Base-by-base conservation (phyloP, 2,329 filamentous ascomycete species). In the Neonectria coccinea region DNA sequence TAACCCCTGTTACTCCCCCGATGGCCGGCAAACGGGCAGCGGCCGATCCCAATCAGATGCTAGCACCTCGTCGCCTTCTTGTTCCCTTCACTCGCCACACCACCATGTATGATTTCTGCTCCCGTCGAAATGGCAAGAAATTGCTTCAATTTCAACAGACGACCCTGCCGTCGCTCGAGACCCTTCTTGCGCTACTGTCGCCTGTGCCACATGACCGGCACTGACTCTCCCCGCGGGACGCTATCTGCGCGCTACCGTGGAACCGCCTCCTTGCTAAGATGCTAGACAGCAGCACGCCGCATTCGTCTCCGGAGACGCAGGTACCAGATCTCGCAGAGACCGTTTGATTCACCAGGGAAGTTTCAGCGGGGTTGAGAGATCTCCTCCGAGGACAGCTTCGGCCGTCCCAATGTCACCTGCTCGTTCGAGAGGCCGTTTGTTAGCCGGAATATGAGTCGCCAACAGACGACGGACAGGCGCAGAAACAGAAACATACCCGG, bases 331-430 rank as follows among this genome's bases (percentile, higher is more conserved):
- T 33, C 29, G n/a, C 48, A 33, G 5, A 4, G 29, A 22, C n/a
- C n/a, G n/a, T 18, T 27, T 33, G 48, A 11, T 45, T 78, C 73
- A 92, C 90, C 88, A 91, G 36, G 90, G 90, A 41, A 92, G 75
- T 70, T 90, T 85, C 60, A 92, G 79, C 36, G 90, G 89, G 5
- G 88, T 91, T 12, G 88, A 78, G 50, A 92, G 78, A 68, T 85
- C 79, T 66, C 85, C 85, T 6, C 91, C 90, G 29, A 92, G 81
- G 5, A 89, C 86, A 12, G 79, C 79, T 68, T 90, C 88, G 14
- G 89, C 89, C 62, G 89, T 92, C 11, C 89, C 89, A 74, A 92
- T 92, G 73, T 92, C 89, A 64, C 87, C 89, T 80, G 57, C 22
- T 12, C 51, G 31, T 36, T 52, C 54, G 58, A 45, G 58, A 31